Percentiles rank a stretch among this genome's conserved stretches.
Conservation (phyloP, 768 basidiomycete species). For the Xanthoconium stramineum region DNA sequence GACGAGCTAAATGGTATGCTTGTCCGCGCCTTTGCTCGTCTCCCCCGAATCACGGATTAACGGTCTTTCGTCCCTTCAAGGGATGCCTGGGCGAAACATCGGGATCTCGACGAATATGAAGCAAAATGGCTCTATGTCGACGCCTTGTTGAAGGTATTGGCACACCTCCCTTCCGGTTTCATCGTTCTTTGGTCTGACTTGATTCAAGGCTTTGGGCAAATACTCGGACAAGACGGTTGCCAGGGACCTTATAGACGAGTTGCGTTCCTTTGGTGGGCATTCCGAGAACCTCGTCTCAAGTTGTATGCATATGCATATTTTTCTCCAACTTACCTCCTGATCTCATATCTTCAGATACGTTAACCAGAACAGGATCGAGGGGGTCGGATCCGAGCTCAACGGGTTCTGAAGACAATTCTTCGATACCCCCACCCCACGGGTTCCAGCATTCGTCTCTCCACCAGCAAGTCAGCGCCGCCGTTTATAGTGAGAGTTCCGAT, state of each 20-base stretch:
- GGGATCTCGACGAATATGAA: constrained; percentile 70
- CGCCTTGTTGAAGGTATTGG: constrained; percentile 71
- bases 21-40: not conserved
- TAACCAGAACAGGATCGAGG: constrained; percentile 42
- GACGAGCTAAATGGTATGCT: constrained; percentile 85
- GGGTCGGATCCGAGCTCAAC: constrained; percentile 63
- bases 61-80: constrained; percentile 35
- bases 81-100: constrained; percentile 96
- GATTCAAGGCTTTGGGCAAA: constrained; percentile 63
- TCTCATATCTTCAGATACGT: constrained; percentile 27
- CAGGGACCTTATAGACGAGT: constrained; percentile 68
- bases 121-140: constrained; percentile 91
- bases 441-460: constrained; percentile 7
- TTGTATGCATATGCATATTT: constrained; percentile 39
- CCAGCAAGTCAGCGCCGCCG: constrained; percentile 19
- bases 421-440: constrained; percentile 18
- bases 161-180: not conserved
- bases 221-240: constrained; percentile 84
- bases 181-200: not conserved
- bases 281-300: constrained; percentile 62
- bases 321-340: not conserved
- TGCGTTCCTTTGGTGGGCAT: constrained; percentile 74
- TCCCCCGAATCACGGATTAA: constrained; percentile 22
- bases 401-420: constrained; percentile 40
- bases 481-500: constrained; percentile 40